Base-by-base conservation (phyloP, 23 red algal species). In the Gracilaria gracilis region DNA sequence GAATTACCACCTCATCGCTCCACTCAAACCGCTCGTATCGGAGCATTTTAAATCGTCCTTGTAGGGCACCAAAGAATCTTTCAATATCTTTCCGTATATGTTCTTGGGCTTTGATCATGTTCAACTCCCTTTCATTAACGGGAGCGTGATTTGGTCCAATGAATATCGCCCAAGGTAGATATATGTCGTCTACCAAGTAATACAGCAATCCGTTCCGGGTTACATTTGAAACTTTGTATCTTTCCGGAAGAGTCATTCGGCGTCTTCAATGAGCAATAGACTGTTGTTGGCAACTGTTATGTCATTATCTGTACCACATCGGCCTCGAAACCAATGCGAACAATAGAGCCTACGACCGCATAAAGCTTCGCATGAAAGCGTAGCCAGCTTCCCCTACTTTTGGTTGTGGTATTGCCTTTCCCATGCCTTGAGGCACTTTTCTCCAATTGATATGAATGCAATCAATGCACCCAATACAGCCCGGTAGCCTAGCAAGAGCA, bases 241-340 rank as follows among this genome's bases (percentile, higher is more conserved):
- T 39, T 44, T 89, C 72, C 72, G 72, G 72, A 7, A 79, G 17
- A 7, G 67, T 59, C 67, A 89, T 75, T 21, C 6, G 15, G 6
- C 72, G 35, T 36, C 55, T 59, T 8, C 80, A 48, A 27, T 72
- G 67, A 84, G 0, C 19, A 72, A 38, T 0, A 78, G 80, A 48
- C 51, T 51, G 39, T 72, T 71, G 17, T 82, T 12, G 21, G 82
- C 0, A 46, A 91, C 75, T 80, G 50, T 82, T 0, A 82, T 48
- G 55, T 91, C 75, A 47, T 91, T 91, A 53, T 91, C 69, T 7
- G 76, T 91, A 17, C 88, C 88, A 33, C 40, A 50, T 9, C 76
- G 49, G 19, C 73, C 88, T 15, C 48, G 23, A 82, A 91, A 91
- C 75, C 88, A 91, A 69, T 91, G 75, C 75, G 76, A 91, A 54